These are phyloP conservation scores for Ophiostoma ulmi DNA, from an alignment of 2,329 filamentous ascomycete species.

Conservation along the genomic window DNA sequence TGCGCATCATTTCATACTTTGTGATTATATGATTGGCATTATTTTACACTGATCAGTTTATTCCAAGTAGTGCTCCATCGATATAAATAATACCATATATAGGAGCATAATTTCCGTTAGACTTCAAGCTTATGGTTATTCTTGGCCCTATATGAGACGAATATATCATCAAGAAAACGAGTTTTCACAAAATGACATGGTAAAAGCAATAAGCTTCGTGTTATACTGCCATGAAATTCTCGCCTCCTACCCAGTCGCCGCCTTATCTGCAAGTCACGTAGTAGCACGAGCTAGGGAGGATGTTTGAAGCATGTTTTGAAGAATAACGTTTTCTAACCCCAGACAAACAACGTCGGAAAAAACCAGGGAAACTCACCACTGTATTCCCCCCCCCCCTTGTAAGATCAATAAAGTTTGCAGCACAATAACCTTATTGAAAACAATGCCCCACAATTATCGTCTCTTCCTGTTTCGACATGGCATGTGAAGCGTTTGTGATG, in stretches of 20 bases:
- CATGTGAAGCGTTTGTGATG: neutral
- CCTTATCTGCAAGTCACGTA: neutral
- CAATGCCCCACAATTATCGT: neutral
- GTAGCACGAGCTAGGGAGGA: neutral
- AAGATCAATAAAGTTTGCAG: neutral
- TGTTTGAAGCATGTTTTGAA: slow-evolving; percentile 9
- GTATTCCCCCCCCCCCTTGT: neutral
- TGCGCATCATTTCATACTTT: neutral
- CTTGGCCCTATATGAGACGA: neutral
- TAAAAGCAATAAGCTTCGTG: no score
- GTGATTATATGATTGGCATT: neutral
- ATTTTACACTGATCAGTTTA: neutral
- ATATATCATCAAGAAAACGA: neutral
- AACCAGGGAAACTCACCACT: neutral
- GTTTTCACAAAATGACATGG: neutral
- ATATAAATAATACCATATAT: no score
- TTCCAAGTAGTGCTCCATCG: neutral
- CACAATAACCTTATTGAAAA: neutral
- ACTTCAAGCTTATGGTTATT: no score
- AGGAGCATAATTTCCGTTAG: no score
- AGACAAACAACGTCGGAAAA: slow-evolving; percentile 6
- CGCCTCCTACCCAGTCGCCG: no score
- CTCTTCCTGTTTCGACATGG: neutral
- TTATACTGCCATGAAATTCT: no score
- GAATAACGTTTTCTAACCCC: neutral